Evolutionary conservation across 352 stramenopile species (phyloP).

Genomic region (Phytophthora syringae): DNA sequence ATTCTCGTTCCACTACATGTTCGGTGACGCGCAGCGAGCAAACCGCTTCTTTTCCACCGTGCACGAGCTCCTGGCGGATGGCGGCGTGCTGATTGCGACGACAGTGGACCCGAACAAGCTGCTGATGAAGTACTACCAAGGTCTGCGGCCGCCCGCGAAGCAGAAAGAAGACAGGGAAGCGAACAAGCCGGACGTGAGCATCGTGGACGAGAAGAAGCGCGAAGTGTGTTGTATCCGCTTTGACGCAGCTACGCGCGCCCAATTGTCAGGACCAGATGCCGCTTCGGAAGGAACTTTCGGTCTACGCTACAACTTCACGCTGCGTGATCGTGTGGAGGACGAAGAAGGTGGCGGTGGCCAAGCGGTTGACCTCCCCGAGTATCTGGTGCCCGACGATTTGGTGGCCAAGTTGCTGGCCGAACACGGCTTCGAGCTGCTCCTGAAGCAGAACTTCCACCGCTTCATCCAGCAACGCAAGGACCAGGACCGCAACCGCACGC

Average conservation of each 20-base stretch:
- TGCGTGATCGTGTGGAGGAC: slow-evolving; percentile 77
- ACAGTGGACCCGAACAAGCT: slow-evolving; percentile 97
- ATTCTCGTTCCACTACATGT: slow-evolving; percentile 99
- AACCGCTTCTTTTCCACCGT: slow-evolving; percentile 95
- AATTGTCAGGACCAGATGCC: slow-evolving; percentile 51
- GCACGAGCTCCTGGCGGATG: slow-evolving; percentile 90
- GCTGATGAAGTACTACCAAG: slow-evolving; percentile 84
- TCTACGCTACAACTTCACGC: slow-evolving; percentile 91
- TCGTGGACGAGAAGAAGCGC: slow-evolving; percentile 75
- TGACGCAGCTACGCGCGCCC: slow-evolving; percentile 56
- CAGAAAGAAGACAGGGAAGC: slow-evolving; percentile 25
- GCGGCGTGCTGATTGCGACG: slow-evolving; percentile 96
- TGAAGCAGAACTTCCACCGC: slow-evolving; percentile 88
- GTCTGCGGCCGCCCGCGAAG: slow-evolving; percentile 45
- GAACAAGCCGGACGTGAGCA: slow-evolving; percentile 60
- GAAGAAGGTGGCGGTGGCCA: slow-evolving; percentile 53
- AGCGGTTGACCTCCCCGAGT: slow-evolving; percentile 91
- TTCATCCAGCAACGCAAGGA: slow-evolving; percentile 83
- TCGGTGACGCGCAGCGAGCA: slow-evolving; percentile 91
- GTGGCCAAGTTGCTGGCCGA: slow-evolving; percentile 67
- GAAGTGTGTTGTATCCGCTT: slow-evolving; percentile 85
- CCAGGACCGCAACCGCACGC: slow-evolving; percentile 63
- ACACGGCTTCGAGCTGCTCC: slow-evolving; percentile 81
- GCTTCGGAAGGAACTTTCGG: slow-evolving; percentile 69
- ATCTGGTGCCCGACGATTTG: slow-evolving; percentile 89